phyloP scores from a whole-genome alignment of 345 rosid genomes.

The Hibiscus mutabilis region DNA sequence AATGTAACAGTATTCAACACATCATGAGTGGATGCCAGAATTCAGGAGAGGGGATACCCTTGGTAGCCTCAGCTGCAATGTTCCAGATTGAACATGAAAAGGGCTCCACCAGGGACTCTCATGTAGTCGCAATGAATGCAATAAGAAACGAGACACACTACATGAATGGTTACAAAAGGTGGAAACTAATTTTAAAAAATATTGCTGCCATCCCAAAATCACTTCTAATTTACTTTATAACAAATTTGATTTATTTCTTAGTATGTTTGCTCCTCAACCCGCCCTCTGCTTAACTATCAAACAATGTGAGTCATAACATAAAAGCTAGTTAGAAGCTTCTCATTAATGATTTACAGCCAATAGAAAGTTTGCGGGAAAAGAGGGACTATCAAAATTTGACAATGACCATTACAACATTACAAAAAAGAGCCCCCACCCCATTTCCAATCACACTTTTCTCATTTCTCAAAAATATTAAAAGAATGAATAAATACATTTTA shows the following conservation, averaged over 20 bases:
- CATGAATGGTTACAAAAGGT: not conserved
- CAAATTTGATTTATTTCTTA: not conserved
- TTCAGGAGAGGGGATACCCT: not conserved
- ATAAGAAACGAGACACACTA: not conserved
- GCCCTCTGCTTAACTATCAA: not conserved
- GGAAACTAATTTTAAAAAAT: not conserved
- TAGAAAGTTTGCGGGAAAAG: not conserved
- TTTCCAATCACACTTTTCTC: not conserved
- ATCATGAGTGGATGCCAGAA: not conserved
- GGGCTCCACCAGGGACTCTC: not conserved
- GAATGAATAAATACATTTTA: constrained; percentile 16
- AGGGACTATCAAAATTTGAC: not conserved
- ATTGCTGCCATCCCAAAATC: not conserved
- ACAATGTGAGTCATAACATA: not conserved
- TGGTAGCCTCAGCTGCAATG: not conserved
- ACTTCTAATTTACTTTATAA: not conserved
- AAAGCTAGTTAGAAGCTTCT: not conserved
- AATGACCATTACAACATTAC: not conserved
- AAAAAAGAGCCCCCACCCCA: not conserved
- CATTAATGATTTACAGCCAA: not conserved
- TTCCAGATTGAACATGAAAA: not conserved
- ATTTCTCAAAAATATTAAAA: constrained; percentile 10
- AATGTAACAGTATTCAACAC: not conserved
- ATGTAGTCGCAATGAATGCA: not conserved
- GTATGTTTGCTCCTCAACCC: not conserved